These are phyloP conservation scores for Striga hermonthica DNA, from an alignment of 305 asterid genomes.

Conservation along the genomic window DNA sequence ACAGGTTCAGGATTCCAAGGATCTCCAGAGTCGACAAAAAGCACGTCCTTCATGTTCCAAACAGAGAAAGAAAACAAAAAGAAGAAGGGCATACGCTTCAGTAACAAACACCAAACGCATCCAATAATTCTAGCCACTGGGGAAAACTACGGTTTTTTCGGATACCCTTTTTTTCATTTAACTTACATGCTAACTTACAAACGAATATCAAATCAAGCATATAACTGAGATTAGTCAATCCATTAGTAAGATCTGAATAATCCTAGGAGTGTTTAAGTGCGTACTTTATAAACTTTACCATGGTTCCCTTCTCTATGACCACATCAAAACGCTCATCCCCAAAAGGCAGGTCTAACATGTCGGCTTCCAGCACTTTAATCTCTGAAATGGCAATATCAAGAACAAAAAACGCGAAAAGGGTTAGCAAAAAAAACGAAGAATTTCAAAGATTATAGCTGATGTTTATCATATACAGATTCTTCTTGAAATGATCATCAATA, in stretches of 20 bases:
- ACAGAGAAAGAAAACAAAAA: conserved; percentile 16
- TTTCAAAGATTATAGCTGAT: not conserved
- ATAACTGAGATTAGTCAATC: conserved; percentile 7
- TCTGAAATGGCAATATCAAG: conserved; percentile 43
- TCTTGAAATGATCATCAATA: no score
- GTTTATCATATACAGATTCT: no score
- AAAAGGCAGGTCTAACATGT: conserved; percentile 93
- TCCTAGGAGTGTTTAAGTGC: not conserved
- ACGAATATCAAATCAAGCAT: not conserved
- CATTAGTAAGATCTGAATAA: conserved; percentile 6
- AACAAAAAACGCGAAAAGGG: conserved; percentile 1
- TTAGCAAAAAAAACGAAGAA: no score
- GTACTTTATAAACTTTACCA: conserved; percentile 50
- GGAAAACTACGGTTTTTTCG: no score
- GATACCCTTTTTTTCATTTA: no score
- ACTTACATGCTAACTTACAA: no score
- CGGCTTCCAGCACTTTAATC: conserved; percentile 85
- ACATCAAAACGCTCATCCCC: conserved; percentile 76
- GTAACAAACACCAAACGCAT: conserved; percentile 2
- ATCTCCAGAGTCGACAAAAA: conserved; percentile 94
- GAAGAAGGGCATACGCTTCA: not conserved
- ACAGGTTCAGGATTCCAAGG: conserved; percentile 92
- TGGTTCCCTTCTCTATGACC: conserved; percentile 95
- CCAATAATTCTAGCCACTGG: not conserved
- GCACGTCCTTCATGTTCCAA: conserved; percentile 69